phyloP scores from a whole-genome alignment of 495 filamentous ascomycete genomes.

The Penicillium nucicola region DNA sequence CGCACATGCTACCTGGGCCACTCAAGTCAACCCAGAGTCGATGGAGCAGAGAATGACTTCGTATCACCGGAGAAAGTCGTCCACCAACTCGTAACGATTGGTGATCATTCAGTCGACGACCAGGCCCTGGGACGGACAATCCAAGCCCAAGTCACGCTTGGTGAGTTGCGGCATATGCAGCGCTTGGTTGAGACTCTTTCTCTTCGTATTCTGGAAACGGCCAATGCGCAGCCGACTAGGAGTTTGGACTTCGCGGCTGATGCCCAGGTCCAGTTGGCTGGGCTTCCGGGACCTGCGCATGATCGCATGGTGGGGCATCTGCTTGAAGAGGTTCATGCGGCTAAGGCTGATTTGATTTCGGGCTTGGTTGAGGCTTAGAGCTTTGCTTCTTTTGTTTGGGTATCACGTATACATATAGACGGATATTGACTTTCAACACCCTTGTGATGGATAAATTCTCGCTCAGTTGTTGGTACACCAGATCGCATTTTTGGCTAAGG shows the following conservation, averaged over 20 bases:
- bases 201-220: background rate
- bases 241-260: background rate
- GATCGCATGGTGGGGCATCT: background rate
- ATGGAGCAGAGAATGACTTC: background rate
- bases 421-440: too few species aligned
- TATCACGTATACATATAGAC: too few species aligned
- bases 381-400: background rate
- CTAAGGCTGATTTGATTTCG: background rate
- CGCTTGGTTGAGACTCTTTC: conserved; percentile 6
- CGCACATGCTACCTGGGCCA: background rate
- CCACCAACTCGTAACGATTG: conserved; percentile 3
- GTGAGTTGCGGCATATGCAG: conserved; percentile 2
- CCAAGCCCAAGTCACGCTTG: background rate
- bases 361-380: too few species aligned
- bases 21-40: too few species aligned
- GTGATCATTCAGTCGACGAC: conserved; percentile 6
- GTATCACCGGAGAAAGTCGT: background rate
- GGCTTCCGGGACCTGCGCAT: background rate
- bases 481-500: too few species aligned
- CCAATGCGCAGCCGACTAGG: background rate
- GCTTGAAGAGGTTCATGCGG: background rate
- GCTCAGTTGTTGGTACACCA: too few species aligned
- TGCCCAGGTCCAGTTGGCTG: background rate
- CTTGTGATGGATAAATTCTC: too few species aligned
- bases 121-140: background rate